phyloP scores from a whole-genome alignment of 1,284 basidiomycete genomes.

The Salmacisia buchloeana region DNA sequence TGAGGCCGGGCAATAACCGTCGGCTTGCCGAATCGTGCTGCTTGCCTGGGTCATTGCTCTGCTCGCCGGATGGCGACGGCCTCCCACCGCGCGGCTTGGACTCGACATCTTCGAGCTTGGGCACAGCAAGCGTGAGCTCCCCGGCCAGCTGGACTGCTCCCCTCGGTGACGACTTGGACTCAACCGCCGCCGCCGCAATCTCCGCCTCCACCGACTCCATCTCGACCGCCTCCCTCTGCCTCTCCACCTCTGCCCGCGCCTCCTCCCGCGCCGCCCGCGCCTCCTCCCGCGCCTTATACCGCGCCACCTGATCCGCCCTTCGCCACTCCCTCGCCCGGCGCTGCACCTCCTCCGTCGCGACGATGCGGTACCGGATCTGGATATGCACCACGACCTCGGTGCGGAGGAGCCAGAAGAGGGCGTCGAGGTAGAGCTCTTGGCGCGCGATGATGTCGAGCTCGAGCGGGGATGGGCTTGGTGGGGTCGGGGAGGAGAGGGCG shows the following conservation, averaged over 20 bases:
- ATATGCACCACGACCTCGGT: slow-evolving; percentile 76
- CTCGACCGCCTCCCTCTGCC: slow-evolving; percentile 6
- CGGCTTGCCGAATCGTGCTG: no score
- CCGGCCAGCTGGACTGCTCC: no score
- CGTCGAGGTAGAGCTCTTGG: slow-evolving; percentile 64
- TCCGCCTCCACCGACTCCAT: slow-evolving; percentile 10
- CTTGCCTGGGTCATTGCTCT: no score
- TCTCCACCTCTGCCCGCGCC: slow-evolving; percentile 17
- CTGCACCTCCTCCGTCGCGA: slow-evolving; percentile 74
- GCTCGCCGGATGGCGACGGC: no score
- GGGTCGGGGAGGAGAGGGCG: background rate
- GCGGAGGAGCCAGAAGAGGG: slow-evolving; percentile 87
- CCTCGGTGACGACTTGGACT: background rate
- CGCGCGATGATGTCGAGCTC: background rate
- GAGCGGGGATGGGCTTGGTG: background rate
- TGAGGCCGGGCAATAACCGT: no score
- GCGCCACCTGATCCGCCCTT: slow-evolving; percentile 13
- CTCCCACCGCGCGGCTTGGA: no score
- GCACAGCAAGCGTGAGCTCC: no score
- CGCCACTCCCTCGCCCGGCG: slow-evolving; percentile 40
- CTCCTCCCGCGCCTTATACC: background rate
- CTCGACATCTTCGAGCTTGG: no score
- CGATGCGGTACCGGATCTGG: slow-evolving; percentile 76
- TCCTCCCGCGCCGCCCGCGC: background rate
- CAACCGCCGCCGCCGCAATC: background rate